phyloP scores from a whole-genome alignment of 148 eudicot genomes.

The Camellia sinensis region DNA sequence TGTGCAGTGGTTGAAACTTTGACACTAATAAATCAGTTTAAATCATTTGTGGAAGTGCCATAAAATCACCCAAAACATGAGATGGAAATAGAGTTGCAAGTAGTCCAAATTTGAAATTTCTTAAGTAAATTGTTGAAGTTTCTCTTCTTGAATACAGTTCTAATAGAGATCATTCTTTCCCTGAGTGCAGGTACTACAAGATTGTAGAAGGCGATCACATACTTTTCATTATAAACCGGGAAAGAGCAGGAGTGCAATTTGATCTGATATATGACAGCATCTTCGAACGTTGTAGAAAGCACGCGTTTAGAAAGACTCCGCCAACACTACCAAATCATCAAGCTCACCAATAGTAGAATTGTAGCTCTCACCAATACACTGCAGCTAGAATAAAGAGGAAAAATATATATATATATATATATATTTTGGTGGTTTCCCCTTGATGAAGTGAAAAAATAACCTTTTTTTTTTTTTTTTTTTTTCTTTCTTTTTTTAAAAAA shows the following conservation, averaged over 20 bases:
- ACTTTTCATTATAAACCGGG: slow-evolving; percentile 76
- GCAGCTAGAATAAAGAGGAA: background rate
- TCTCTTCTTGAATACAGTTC: no score
- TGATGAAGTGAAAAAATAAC: no score
- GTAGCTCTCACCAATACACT: background rate
- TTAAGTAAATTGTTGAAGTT: background rate
- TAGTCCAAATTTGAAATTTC: background rate
- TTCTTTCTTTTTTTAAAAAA: background rate
- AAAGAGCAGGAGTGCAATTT: slow-evolving; percentile 85
- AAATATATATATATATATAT: background rate
- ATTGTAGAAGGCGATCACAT: slow-evolving; percentile 90
- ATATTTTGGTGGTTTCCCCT: background rate
- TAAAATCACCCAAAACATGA: background rate
- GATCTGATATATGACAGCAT: slow-evolving; percentile 90
- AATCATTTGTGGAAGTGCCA: background rate
- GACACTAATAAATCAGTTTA: background rate
- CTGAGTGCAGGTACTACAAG: slow-evolving; percentile 85
- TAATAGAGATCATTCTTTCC: background rate
- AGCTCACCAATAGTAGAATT: slow-evolving; percentile 19
- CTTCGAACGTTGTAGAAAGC: slow-evolving; percentile 89
- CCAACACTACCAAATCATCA: slow-evolving; percentile 69
- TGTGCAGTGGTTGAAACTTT: background rate
- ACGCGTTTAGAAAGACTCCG: slow-evolving; percentile 60
- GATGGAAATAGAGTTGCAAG: background rate
- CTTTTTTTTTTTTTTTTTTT: background rate